Percentiles rank a stretch among this genome's conserved stretches.
These are phyloP conservation scores for Cucurbitaria berberidis DNA, from an alignment of 2,329 filamentous ascomycete genomes.

Conservation along the genomic window DNA sequence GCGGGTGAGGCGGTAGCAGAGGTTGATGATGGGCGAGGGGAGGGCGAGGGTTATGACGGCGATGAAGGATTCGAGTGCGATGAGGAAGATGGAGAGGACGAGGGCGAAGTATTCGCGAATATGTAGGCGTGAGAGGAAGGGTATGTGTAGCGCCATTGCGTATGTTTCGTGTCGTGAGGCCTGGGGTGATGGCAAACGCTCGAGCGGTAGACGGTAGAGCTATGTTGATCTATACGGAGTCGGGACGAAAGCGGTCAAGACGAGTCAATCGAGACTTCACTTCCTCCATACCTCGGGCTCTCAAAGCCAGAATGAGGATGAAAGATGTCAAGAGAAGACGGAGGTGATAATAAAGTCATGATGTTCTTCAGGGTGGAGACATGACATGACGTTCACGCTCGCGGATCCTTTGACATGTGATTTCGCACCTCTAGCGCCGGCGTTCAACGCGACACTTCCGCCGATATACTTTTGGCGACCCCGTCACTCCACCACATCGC, in stretches of 20 bases:
- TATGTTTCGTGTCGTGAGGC: not conserved
- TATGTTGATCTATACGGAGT: not conserved
- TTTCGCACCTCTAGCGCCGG: conserved; percentile 10
- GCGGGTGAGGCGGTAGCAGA: conserved; percentile 84
- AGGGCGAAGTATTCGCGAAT: conserved; percentile 84
- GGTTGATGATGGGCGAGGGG: conserved; percentile 77
- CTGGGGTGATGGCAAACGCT: not conserved
- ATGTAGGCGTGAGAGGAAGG: conserved; percentile 66
- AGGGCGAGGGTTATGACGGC: conserved; percentile 86
- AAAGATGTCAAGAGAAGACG: not conserved
- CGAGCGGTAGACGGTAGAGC: not conserved
- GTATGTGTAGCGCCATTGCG: conserved; percentile 59
- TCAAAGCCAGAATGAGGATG: not conserved
- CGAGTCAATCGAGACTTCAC: not conserved
- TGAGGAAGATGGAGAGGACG: conserved; percentile 79
- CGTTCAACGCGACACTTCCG: conserved; percentile 12
- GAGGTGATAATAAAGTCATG: conserved; percentile 5
- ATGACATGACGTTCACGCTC: conserved; percentile 17
- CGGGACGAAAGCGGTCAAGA: not conserved
- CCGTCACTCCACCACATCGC: conserved; percentile 5
- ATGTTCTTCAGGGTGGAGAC: not conserved
- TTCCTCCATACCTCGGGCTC: not conserved
- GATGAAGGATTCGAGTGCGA: conserved; percentile 81
- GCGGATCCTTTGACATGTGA: conserved; percentile 28
- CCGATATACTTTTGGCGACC: conserved; percentile 14